Evolutionary conservation across 345 rosid genomes (phyloP), one percentile per base, ranked within the genome.

Genomic region (Erodium maritimum): DNA sequence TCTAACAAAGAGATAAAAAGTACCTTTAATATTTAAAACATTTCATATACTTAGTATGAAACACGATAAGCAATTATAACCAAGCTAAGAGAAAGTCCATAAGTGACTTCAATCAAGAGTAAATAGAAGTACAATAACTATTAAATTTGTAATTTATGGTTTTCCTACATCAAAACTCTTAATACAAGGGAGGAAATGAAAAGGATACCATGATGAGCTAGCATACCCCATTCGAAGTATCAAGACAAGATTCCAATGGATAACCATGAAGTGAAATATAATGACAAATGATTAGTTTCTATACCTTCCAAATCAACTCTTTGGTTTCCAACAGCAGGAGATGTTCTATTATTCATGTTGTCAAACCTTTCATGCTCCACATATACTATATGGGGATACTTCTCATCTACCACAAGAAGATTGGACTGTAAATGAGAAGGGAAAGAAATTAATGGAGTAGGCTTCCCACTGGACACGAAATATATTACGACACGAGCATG

Each of bases 331-430:
- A 66, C 60, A 46, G 53, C 62, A 34, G 82, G 62, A 57, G 77
- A 61, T 58, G 70, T 65, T 63, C 63, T 67, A 21, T 57, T 58
- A 37, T 48, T 50, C 23, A 54, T 54, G 48, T 54, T 70, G 14
- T 64, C 76, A 1, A 21, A 50, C 29, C 71, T 67, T 65, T 69
- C 74, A 48, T 18, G 65, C 61, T 85, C 88, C 56, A 82, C 66
- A 68, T 76, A 70, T 34, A 85, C 85, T 69, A 88, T 75, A 71
- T 91, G 97, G 48, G 91, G 95, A 79, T 90, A 90, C 58, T 73
- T 90, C 67, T 79, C 74, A 78, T 82, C 86, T 56, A 67, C 58
- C 54, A 69, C 75, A 23, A 82, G 82, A 71, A 82, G 79, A 65
- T 73, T 79, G 71, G 96, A 72, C 96, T 91, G 80, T 23, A 76